Evolutionary conservation across 192 early-diverging fungal genomes (phyloP).

Genomic region (Chytriomyces confervae): DNA sequence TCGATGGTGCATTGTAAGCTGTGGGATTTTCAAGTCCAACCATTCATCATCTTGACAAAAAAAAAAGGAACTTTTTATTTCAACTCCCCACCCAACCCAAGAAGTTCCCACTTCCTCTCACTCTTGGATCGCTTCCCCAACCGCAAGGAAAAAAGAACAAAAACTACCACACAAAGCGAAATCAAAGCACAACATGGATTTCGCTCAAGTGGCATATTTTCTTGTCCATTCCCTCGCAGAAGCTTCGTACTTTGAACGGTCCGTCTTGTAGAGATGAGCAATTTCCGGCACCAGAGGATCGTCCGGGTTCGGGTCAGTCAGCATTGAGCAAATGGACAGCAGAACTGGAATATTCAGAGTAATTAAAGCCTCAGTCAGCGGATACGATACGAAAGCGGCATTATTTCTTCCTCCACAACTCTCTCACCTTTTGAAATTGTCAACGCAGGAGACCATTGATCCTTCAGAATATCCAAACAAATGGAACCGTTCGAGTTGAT

Average conservation of each 20-base stretch:
- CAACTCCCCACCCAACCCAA: too few species aligned
- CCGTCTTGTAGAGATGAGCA: slow-evolving; percentile 97
- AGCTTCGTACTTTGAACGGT: slow-evolving; percentile 82
- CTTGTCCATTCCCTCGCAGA: slow-evolving; percentile 95
- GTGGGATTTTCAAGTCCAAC: too few species aligned
- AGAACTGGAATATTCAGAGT: slow-evolving; percentile 63
- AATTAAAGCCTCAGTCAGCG: background rate
- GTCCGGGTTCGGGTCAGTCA: slow-evolving; percentile 98
- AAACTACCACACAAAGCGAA: background rate
- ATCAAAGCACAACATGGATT: too few species aligned
- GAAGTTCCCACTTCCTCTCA: too few species aligned
- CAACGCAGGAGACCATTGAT: slow-evolving; percentile 98
- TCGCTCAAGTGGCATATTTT: slow-evolving; percentile 55
- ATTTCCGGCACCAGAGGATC: slow-evolving; percentile 98
- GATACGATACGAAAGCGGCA: slow-evolving; percentile 4
- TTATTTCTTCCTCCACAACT: slow-evolving; percentile 2
- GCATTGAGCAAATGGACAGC: slow-evolving; percentile 96
- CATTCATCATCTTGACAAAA: too few species aligned
- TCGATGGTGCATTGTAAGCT: too few species aligned
- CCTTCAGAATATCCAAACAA: slow-evolving; percentile 97
- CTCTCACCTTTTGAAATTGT: slow-evolving; percentile 91
- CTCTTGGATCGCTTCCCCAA: background rate
- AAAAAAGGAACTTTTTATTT: too few species aligned
- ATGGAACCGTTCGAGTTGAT: slow-evolving; percentile 98
- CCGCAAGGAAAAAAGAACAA: slow-evolving; percentile 4